Evolutionary conservation across 257 asterid species (phyloP).

Genomic region (Solanum bulbocastanum): DNA sequence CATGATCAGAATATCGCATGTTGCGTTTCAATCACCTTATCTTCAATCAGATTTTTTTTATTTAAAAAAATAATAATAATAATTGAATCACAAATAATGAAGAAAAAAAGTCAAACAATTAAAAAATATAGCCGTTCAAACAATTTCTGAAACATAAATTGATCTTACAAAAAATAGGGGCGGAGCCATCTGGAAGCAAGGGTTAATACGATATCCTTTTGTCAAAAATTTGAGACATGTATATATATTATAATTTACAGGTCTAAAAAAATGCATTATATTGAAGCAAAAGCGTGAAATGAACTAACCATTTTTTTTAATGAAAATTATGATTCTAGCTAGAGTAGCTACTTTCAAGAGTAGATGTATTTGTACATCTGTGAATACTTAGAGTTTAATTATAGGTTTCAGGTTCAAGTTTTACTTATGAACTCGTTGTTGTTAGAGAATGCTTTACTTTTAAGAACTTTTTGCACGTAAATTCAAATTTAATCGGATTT

Average conservation of each 20-base stretch:
- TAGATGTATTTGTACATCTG: too few species aligned
- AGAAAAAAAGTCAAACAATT: not conserved
- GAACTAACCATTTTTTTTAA: fast-evolving
- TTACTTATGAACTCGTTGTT: too few species aligned
- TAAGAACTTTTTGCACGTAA: fast-evolving
- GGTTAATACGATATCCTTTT: too few species aligned
- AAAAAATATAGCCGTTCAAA: too few species aligned
- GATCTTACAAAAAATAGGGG: not conserved
- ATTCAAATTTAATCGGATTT: fast-evolving
- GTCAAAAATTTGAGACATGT: not conserved
- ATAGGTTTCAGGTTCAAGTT: not conserved
- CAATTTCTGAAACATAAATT: too few species aligned
- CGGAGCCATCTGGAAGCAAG: not conserved
- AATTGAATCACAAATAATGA: too few species aligned
- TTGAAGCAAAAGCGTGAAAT: not conserved
- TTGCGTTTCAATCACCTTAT: not conserved
- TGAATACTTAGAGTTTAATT: not conserved
- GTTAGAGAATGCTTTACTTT: not conserved
- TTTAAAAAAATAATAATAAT: too few species aligned
- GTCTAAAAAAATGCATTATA: not conserved
- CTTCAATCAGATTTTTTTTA: not conserved
- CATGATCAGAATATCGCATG: not conserved
- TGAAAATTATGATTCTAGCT: fast-evolving
- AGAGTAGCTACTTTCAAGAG: too few species aligned
- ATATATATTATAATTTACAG: not conserved